A percentile compares a stretch with the other conserved stretches of the same genome.
These are phyloP conservation scores for Cephalotrichum gorgonifer DNA, from an alignment of 2,329 filamentous ascomycete genomes.

Conservation along the genomic window DNA sequence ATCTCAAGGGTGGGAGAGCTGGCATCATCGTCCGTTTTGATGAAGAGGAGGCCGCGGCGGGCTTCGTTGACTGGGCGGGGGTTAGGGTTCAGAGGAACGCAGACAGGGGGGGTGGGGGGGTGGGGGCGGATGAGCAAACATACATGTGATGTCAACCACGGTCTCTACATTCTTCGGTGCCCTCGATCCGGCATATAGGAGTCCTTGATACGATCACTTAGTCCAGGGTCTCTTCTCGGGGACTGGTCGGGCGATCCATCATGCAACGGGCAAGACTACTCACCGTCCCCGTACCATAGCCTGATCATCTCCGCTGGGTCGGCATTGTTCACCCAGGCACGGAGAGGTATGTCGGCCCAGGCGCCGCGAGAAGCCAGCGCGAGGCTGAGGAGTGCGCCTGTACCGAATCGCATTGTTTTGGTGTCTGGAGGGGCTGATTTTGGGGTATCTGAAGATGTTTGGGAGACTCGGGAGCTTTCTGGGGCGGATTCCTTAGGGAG, in stretches of 20 bases:
- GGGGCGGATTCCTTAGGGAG: too few species aligned
- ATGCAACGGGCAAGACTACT: neutral
- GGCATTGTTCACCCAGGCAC: neutral
- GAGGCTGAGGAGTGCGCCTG: neutral
- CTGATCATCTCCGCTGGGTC: neutral
- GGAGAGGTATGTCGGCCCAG: neutral
- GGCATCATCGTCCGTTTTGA: constrained; percentile 1
- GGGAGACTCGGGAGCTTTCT: too few species aligned
- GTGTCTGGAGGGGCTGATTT: neutral
- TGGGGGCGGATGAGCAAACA: neutral
- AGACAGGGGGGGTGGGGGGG: neutral
- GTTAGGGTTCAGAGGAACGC: neutral
- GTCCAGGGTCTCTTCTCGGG: too few species aligned
- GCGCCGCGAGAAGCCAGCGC: neutral
- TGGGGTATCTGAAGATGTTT: neutral
- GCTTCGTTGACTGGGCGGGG: neutral
- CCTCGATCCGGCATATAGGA: neutral
- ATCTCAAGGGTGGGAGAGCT: neutral
- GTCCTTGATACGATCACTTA: too few species aligned
- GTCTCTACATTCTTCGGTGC: neutral
- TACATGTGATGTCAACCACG: constrained; percentile 1
- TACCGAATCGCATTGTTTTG: neutral
- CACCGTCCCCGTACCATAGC: constrained; percentile 1
- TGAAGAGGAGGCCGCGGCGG: constrained; percentile 8
- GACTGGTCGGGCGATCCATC: neutral